These are phyloP conservation scores for Aphanomyces astaci DNA, from an alignment of 352 stramenopile genomes.

Conservation along the genomic window DNA sequence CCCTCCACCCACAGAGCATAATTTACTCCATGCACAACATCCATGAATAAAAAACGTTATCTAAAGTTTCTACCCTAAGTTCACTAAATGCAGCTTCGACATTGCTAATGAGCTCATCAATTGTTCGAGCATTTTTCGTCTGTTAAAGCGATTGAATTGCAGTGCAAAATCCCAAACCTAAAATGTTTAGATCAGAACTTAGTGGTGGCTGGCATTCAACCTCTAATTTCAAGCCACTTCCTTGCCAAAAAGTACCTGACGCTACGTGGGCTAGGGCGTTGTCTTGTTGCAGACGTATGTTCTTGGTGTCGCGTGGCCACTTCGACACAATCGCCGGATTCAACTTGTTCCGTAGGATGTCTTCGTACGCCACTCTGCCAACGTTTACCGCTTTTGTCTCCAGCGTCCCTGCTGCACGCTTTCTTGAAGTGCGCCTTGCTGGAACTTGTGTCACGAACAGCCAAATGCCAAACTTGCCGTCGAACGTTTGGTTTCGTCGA, in stretches of 20 bases:
- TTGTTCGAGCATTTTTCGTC: background rate
- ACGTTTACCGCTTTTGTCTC: constrained; percentile 24
- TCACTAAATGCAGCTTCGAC: background rate
- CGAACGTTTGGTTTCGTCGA: background rate
- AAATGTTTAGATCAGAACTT: constrained; percentile 28
- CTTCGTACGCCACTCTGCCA: constrained; percentile 16
- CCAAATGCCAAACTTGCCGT: constrained; percentile 6
- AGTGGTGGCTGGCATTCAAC: constrained; percentile 24
- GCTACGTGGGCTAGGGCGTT: background rate
- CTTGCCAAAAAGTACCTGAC: background rate
- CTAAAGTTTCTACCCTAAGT: background rate
- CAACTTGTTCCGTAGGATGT: constrained; percentile 13
- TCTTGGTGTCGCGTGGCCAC: background rate
- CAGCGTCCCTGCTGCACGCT: constrained; percentile 22
- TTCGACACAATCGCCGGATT: constrained; percentile 25
- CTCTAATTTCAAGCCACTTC: background rate
- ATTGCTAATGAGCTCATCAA: background rate
- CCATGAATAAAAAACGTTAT: background rate
- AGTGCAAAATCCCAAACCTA: constrained; percentile 28
- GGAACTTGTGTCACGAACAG: constrained; percentile 25
- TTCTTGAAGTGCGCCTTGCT: constrained; percentile 22
- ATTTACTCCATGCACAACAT: background rate
- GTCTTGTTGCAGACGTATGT: background rate
- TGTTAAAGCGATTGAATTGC: constrained; percentile 24
- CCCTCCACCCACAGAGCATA: background rate